Evolutionary conservation across 2,329 filamentous ascomycete genomes (phyloP).

Genomic region (Diplodia corticola): DNA sequence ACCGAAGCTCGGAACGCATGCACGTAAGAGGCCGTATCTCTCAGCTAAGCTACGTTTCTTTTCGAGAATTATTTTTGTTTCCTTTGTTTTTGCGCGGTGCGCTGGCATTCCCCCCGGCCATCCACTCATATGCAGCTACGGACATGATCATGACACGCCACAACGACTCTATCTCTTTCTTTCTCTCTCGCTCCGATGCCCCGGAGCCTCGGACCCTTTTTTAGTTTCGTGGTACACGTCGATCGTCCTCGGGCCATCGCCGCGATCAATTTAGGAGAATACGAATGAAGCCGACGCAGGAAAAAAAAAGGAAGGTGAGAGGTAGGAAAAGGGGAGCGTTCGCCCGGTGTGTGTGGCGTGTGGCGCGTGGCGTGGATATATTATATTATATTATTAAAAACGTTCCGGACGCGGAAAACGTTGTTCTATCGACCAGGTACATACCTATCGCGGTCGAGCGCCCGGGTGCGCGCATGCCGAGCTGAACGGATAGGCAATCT

Average conservation of each 20-base stretch:
- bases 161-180: no score
- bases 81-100: background rate
- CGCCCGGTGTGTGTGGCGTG: no score
- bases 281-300: background rate
- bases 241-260: background rate
- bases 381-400: no score
- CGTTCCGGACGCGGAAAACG: background rate
- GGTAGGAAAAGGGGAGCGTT: background rate
- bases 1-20: no score
- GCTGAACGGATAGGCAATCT: background rate
- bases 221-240: background rate
- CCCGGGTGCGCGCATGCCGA: no score
- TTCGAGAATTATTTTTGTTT: background rate
- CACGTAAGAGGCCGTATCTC: background rate
- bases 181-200: background rate
- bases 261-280: background rate
- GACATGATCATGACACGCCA: background rate
- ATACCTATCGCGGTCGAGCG: no score
- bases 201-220: background rate
- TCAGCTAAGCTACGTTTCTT: background rate
- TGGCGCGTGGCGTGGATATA: background rate
- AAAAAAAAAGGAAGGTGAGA: background rate
- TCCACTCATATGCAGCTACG: background rate
- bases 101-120: background rate
- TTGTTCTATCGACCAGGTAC: no score